Evolutionary conservation across 495 filamentous ascomycete genomes (phyloP), one percentile per base, ranked within the genome.

Genomic region (Thermochaetoides thermophila): DNA sequence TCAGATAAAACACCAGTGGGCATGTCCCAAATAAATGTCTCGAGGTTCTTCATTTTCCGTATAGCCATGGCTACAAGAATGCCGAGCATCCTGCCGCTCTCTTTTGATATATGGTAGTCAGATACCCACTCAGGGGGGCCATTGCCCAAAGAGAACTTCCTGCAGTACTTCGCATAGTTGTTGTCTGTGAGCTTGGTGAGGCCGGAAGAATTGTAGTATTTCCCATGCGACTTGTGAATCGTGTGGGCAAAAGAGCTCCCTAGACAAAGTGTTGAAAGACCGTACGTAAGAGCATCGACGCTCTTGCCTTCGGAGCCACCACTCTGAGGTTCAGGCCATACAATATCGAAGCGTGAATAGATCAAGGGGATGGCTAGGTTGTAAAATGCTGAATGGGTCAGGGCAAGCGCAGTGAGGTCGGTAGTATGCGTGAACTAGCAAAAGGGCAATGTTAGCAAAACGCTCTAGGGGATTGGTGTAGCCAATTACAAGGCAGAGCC

Each of bases 21-120:
- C 86, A 93, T 93, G 50, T 96, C 86, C 87, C 87, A 96, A 8
- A 84, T 63, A 45, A 96, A 96, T 0, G 75, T 76, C 53, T 96
- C 85, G 13, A 96, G 68, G 41, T 85, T 84, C 15, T 76, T 63
- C 87, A 94, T 94, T 35, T 82, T 73, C 18, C 76, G 72, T 16
- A 94, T 65, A 3, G 84, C 81, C 42, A 87, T 56, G 10, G 86
- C 83, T n/a, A 91, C 84, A 26, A 94, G 57, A 9, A 83, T 92
- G 12, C 85, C 84, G 6, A 96, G 68, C 82, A 94, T 85, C 55
- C 91, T 94, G 0, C 86, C 87, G 35, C 79, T 73, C 48, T 92
- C 86, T 52, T 86, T 92, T 7, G 71, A 78, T 44, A 94, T 78
- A 24, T 79, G 65, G 56, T 96, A 94, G 39, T 92, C 84, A 20